Evolutionary conservation across 2,329 filamentous ascomycete species (phyloP).

Genomic region (Stagonosporopsis tanaceti): DNA sequence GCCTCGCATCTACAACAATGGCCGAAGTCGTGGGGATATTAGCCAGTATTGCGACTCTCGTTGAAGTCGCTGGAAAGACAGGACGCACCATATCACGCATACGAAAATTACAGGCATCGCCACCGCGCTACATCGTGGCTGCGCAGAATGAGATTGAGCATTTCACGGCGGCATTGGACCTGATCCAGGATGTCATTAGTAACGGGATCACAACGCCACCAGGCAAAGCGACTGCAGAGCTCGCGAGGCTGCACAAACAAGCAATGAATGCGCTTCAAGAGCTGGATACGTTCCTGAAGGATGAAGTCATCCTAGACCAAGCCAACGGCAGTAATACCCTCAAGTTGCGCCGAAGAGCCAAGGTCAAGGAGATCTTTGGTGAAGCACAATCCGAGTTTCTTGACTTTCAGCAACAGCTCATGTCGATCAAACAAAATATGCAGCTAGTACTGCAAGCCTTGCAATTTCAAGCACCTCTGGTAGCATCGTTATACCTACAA

Average conservation of each 20-base stretch:
- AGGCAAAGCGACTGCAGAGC: not conserved
- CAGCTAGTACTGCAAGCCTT: not conserved
- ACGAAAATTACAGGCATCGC: not conserved
- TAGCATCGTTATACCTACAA: not conserved
- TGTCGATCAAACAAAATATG: not conserved
- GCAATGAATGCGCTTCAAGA: not conserved
- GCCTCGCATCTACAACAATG: not conserved
- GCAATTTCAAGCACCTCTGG: not conserved
- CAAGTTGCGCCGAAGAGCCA: not conserved
- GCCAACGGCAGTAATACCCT: not conserved
- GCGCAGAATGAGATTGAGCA: not conserved
- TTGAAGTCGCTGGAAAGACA: not conserved
- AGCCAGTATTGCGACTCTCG: slow-evolving; percentile 3
- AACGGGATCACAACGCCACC: not conserved
- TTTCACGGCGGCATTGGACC: not conserved
- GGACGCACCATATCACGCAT: not conserved
- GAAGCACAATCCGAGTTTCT: slow-evolving; percentile 2
- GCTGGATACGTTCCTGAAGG: not conserved
- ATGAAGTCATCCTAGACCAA: not conserved
- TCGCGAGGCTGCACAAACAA: not conserved
- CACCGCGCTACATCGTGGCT: not conserved
- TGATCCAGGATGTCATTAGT: not conserved
- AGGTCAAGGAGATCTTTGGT: slow-evolving; percentile 2
- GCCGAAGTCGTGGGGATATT: not conserved
- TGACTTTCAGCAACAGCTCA: slow-evolving; percentile 1